phyloP scores from a whole-genome alignment of 345 rosid species.

The Sonneratia caseolaris region DNA sequence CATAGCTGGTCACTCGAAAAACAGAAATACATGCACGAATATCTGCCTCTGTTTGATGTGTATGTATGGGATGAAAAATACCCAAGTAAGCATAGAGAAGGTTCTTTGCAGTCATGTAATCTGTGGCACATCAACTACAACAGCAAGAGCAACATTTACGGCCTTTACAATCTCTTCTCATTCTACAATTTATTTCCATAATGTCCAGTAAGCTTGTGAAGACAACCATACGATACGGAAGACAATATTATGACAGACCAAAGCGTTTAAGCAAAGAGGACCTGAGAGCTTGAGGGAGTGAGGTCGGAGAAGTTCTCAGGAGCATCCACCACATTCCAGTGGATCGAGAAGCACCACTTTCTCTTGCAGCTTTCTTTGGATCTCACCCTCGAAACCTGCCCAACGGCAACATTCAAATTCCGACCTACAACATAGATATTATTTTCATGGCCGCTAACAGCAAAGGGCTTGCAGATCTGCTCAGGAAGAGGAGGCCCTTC shows the following conservation, averaged over 20 bases:
- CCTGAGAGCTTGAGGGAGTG: constrained; percentile 72
- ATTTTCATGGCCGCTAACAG: constrained; percentile 45
- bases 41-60: background rate
- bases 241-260: no score
- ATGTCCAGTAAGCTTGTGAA: background rate
- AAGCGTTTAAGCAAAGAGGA: constrained; percentile 50
- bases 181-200: background rate
- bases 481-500: constrained; percentile 73
- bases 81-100: background rate
- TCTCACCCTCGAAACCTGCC: constrained; percentile 33
- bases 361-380: constrained; percentile 14
- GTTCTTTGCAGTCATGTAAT: background rate
- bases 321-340: constrained; percentile 59
- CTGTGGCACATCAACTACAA: background rate
- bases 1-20: background rate
- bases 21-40: background rate
- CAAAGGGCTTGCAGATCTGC: constrained; percentile 79
- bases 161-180: background rate
- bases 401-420: constrained; percentile 63
- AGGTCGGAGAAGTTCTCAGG: constrained; percentile 51
- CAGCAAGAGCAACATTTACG: background rate
- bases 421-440: constrained; percentile 74
- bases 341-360: constrained; percentile 43
- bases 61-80: background rate
- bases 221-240: background rate